These are phyloP conservation scores for Fusarium veterinarium DNA, from an alignment of 2,329 filamentous ascomycete genomes.

Conservation along the genomic window DNA sequence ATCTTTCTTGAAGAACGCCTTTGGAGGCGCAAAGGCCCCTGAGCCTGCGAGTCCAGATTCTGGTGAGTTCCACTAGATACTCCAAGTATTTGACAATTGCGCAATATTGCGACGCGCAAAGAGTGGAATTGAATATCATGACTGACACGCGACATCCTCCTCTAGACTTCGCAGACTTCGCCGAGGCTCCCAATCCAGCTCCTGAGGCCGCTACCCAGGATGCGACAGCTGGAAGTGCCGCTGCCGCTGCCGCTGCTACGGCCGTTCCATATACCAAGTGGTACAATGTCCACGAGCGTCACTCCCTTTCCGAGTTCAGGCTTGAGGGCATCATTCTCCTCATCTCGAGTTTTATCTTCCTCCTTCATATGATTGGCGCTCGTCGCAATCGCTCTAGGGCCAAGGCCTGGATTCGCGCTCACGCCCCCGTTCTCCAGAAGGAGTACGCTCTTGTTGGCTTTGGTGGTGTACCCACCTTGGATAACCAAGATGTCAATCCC, in stretches of 20 bases:
- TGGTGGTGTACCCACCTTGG: constrained; percentile 64
- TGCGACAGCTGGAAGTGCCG: constrained; percentile 58
- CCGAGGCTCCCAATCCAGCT: constrained; percentile 76
- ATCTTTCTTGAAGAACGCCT: constrained; percentile 73
- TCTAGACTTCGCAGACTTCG: constrained; percentile 94
- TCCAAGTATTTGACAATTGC: constrained; percentile 4
- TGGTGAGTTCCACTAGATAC: constrained; percentile 61
- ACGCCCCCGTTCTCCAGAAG: constrained; percentile 76
- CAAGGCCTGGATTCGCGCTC: constrained; percentile 80
- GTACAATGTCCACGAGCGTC: constrained; percentile 96
- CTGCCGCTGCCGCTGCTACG: constrained; percentile 58
- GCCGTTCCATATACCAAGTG: constrained; percentile 85
- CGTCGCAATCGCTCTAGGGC: constrained; percentile 83
- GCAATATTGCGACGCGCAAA: constrained; percentile 30
- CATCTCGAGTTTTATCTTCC: constrained; percentile 78
- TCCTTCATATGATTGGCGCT: constrained; percentile 84
- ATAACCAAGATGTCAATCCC: constrained; percentile 52
- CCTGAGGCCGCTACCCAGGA: constrained; percentile 62
- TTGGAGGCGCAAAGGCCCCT: constrained; percentile 72
- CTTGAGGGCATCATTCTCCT: constrained; percentile 85
- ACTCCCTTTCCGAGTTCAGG: constrained; percentile 85
- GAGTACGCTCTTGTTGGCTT: constrained; percentile 94
- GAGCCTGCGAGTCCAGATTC: constrained; percentile 68
- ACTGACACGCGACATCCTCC: constrained; percentile 43
- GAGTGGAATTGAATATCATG: constrained; percentile 12